Percentiles rank a stretch among this genome's conserved stretches.
Conservation (phyloP, 495 filamentous ascomycete genomes). For the Penicillium riverlandense region DNA sequence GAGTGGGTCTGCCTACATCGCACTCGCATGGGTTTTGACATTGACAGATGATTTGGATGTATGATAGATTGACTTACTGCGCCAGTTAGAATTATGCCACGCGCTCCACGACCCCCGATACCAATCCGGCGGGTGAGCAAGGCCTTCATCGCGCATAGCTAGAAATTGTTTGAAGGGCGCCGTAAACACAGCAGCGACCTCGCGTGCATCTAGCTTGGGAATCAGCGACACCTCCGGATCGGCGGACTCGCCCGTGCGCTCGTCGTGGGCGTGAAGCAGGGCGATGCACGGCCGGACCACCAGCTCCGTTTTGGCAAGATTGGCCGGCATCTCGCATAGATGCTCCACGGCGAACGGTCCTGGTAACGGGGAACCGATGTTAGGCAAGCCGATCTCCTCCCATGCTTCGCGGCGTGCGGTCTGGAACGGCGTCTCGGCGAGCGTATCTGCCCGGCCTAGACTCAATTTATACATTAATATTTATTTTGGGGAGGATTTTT, state of each 20-base stretch:
- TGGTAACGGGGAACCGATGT: slow-evolving; percentile 54
- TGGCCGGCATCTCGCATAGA: slow-evolving; percentile 73
- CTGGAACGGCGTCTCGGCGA: slow-evolving; percentile 50
- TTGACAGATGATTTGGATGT: too few species aligned
- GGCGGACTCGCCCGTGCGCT: slow-evolving; percentile 23
- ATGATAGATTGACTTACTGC: slow-evolving; percentile 19
- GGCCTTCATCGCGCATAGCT: slow-evolving; percentile 35
- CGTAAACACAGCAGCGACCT: slow-evolving; percentile 88
- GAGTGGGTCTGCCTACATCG: background rate
- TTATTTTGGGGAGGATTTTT: background rate
- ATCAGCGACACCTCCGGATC: slow-evolving; percentile 65
- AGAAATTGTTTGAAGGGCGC: slow-evolving; percentile 75
- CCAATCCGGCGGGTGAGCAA: slow-evolving; percentile 43
- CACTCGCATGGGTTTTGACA: background rate
- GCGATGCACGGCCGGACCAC: slow-evolving; percentile 83
- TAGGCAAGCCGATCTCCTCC: slow-evolving; percentile 85
- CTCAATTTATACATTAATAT: slow-evolving; percentile 1
- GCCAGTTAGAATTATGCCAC: slow-evolving; percentile 67
- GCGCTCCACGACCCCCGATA: slow-evolving; percentile 44
- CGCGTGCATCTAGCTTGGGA: slow-evolving; percentile 70
- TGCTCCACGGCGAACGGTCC: slow-evolving; percentile 72
- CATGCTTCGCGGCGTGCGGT: slow-evolving; percentile 82
- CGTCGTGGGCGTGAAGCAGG: slow-evolving; percentile 58
- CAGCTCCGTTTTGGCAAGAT: slow-evolving; percentile 72
- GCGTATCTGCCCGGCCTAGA: slow-evolving; percentile 42